Conservation (phyloP, 2,329 filamentous ascomycete species). For the Fusarium temperatum region DNA sequence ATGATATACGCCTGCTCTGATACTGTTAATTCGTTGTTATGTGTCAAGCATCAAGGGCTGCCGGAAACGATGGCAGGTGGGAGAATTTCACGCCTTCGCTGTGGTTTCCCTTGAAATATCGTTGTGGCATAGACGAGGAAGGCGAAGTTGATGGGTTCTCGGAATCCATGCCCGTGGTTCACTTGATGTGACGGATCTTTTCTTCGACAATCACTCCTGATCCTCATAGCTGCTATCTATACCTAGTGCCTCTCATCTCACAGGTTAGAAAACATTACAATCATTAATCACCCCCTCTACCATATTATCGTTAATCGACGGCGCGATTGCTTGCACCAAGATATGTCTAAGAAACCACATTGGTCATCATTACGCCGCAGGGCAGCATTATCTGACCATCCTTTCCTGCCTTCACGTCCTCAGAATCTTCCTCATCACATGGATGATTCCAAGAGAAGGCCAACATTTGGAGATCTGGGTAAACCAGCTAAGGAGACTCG, state of each 20-base stretch:
- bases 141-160: background rate
- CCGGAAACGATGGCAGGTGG: no score
- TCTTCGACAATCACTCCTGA: background rate
- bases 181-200: background rate
- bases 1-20: background rate
- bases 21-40: background rate
- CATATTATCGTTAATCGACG: background rate
- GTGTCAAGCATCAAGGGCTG: background rate
- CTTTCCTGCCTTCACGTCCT: background rate
- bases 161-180: background rate
- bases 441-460: background rate
- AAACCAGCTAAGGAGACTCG: conserved; percentile 52
- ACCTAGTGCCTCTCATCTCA: background rate
- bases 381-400: background rate
- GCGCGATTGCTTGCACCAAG: background rate
- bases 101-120: background rate
- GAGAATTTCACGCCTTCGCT: background rate
- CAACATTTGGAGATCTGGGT: conserved; percentile 37
- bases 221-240: background rate
- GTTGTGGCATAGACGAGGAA: background rate
- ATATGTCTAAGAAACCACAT: conserved; percentile 10
- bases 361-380: conserved; percentile 13
- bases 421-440: background rate
- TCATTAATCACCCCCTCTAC: background rate
- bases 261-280: background rate